Base-by-base conservation (phyloP, 2,329 filamentous ascomycete genomes). In the Coniochaeta hoffmannii region DNA sequence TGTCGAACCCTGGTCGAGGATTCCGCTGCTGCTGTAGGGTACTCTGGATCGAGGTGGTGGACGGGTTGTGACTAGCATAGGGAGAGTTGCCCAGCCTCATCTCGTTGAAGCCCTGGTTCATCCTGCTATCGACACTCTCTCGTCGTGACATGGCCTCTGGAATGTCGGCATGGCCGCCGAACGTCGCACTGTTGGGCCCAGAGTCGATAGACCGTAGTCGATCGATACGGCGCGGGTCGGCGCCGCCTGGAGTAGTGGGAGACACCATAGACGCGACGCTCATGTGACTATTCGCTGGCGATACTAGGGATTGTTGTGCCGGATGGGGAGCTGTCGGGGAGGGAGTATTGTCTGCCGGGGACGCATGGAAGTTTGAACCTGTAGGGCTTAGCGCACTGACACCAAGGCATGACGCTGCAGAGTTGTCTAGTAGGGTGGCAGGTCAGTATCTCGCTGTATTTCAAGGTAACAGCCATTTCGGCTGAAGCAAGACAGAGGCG, bases 101-200 rank as follows among this genome's bases (percentile, higher is more conserved):
- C 49, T 89, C 85, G 56, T 78, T 81, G 68, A 92, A 85, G 46
- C 80, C 81, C 60, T 85, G 82, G 64, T 89, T 89, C 67, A 92
- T 86, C 59, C 88, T 81, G 69, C 88, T 90, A 69, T 92, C 88
- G 4, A 92, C 86, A 63, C 88, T 92, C 71, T 90, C 89, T 53
- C 89, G 82, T 56, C 87, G 80, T 50, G 85, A 83, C 51, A 85
- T 78, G 1, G 72, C 65, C 26, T 72, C 68, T 30, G 70, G 68
- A 28, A 73, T 65, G 26, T 66, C 70, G 19, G 63, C 60, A 41
- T 64, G 61, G 65, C 69, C 56, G 70, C 60, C 60, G 51, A 72
- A 62, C 17, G 64, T 59, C 19, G 63, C 62, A 55, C 69, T 65
- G 60, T 66, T 68, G 10, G 68, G 66, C 9, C 62, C 65, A 28